Evolutionary conservation across 768 basidiomycete genomes (phyloP).

Genomic region (Tremella yokohamensis): DNA sequence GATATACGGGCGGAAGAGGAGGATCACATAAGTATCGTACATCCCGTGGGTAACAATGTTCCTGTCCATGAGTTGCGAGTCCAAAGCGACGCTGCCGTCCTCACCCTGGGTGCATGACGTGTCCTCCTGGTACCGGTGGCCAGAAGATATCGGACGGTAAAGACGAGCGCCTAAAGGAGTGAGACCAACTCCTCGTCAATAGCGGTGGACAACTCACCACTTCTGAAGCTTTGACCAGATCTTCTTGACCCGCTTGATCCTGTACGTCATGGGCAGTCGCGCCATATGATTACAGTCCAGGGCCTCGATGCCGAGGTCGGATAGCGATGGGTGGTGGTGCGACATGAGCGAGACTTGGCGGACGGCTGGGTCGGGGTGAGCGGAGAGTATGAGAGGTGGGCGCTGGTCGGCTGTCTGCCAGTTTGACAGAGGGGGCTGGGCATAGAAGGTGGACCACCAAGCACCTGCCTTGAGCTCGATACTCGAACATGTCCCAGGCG

Average conservation of each 20-base stretch:
- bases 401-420: not conserved
- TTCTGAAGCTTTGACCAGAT: not conserved
- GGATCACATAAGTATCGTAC: slow-evolving; percentile 2
- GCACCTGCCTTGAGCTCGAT: not conserved
- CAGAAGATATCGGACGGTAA: not conserved
- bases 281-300: slow-evolving; percentile 2
- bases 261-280: not conserved
- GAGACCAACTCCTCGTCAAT: not conserved
- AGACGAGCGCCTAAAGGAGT: not conserved
- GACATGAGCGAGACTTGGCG: not conserved
- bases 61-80: not conserved
- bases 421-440: not conserved
- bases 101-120: not conserved
- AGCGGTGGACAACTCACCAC: not conserved
- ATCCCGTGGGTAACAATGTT: not conserved
- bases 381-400: not conserved
- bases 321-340: not conserved
- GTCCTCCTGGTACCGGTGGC: not conserved
- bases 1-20: slow-evolving; percentile 1
- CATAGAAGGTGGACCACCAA: not conserved
- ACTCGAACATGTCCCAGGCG: not conserved
- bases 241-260: not conserved
- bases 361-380: not conserved
- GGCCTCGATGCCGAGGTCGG: not conserved
- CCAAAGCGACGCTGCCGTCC: not conserved